Percentiles rank a stretch among this genome's conserved stretches.
These are phyloP conservation scores for Chlorophyllum brunneum DNA, from an alignment of 768 basidiomycete genomes.

Conservation along the genomic window DNA sequence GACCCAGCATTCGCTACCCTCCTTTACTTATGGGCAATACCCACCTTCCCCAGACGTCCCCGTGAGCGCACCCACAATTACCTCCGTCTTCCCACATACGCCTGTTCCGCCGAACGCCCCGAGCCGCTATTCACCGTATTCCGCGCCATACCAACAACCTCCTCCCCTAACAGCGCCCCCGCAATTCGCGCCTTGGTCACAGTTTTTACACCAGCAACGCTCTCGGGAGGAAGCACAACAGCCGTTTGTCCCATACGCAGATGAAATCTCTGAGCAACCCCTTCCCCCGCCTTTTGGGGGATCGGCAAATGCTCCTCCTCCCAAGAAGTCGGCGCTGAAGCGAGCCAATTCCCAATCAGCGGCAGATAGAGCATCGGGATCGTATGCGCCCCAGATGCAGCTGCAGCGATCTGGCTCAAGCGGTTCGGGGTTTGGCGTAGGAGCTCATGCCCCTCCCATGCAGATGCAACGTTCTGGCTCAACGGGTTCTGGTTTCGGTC, in stretches of 20 bases:
- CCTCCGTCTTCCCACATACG: background rate
- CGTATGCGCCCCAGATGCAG: background rate
- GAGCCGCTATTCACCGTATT: slow-evolving; percentile 2
- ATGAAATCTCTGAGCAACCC: background rate
- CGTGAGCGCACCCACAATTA: background rate
- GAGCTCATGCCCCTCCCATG: background rate
- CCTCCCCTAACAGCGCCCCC: background rate
- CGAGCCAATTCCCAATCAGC: slow-evolving; percentile 4
- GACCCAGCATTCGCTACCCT: background rate
- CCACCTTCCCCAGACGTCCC: background rate
- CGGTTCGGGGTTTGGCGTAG: background rate
- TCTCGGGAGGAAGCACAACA: background rate
- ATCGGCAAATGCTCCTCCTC: slow-evolving; percentile 2
- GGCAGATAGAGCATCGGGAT: background rate
- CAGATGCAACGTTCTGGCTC: background rate
- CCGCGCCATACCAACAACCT: background rate
- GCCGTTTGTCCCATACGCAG: background rate
- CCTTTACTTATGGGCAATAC: slow-evolving; percentile 4
- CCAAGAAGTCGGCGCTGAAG: slow-evolving; percentile 7
- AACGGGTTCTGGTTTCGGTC: background rate
- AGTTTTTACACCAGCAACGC: background rate
- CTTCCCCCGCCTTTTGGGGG: background rate
- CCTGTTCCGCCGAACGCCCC: background rate
- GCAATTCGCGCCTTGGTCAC: background rate
- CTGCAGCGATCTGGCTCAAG: background rate